A percentile compares a stretch with the other conserved stretches of the same genome.
These are phyloP conservation scores for Starmerella bombicola DNA, from an alignment of 805 yeast species.

Conservation along the genomic window DNA sequence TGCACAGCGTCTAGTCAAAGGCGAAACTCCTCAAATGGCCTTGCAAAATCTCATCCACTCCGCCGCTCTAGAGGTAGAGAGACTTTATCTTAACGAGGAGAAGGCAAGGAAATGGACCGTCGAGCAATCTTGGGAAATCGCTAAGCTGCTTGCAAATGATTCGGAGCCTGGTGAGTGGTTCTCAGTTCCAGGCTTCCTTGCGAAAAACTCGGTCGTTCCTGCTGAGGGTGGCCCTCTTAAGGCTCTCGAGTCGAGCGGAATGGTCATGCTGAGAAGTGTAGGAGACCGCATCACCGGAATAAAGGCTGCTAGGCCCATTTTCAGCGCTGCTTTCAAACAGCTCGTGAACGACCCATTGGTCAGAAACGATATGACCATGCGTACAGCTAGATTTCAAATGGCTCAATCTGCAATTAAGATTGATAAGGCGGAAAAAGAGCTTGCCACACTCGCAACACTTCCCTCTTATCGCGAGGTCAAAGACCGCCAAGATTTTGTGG, in stretches of 20 bases:
- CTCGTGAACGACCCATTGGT: conserved; percentile 47
- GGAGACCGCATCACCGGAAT: conserved; percentile 62
- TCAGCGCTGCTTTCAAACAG: conserved; percentile 60
- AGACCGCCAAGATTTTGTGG: conserved; percentile 5
- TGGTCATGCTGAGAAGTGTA: conserved; percentile 58
- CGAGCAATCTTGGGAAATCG: conserved; percentile 80
- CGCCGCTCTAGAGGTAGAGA: conserved; percentile 78
- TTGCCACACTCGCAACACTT: conserved; percentile 38
- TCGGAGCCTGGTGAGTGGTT: conserved; percentile 12
- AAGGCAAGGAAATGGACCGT: conserved; percentile 41
- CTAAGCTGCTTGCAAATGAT: conserved; percentile 44
- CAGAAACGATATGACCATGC: conserved; percentile 50
- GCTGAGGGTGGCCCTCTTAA: conserved; percentile 37
- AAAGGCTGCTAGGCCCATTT: conserved; percentile 74
- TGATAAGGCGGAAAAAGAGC: conserved; percentile 54
- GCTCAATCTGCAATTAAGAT: conserved; percentile 51
- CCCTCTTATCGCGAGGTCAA: neutral
- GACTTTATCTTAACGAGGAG: conserved; percentile 43
- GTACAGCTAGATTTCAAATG: conserved; percentile 44
- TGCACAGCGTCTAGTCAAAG: conserved; percentile 74
- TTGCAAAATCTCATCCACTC: conserved; percentile 67
- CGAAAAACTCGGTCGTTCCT: conserved; percentile 27
- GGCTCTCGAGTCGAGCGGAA: conserved; percentile 66
- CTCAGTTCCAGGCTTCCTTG: conserved; percentile 21
- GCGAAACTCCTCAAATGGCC: conserved; percentile 72